These are phyloP conservation scores for Fusarium sp. DNA, from an alignment of 2,329 filamentous ascomycete species.

Conservation along the genomic window DNA sequence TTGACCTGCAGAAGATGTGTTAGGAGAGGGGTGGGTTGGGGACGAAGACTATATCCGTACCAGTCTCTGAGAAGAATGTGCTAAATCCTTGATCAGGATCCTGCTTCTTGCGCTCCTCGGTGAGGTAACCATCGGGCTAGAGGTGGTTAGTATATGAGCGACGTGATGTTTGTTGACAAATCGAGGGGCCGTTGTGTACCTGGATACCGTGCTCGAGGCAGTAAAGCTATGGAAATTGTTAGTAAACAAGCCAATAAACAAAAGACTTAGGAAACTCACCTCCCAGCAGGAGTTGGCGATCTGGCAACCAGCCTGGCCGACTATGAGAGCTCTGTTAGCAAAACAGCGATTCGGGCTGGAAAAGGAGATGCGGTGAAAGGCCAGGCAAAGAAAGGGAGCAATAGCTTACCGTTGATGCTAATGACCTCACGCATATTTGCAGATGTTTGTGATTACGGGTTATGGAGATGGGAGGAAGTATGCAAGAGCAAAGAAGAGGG, in stretches of 20 bases:
- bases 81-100: conserved; percentile 98
- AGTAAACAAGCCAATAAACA: conserved; percentile 46
- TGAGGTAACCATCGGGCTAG: conserved; percentile 98
- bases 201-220: conserved; percentile 99
- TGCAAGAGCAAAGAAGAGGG: conserved; percentile 50
- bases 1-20: conserved; percentile 71
- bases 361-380: conserved; percentile 57
- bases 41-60: conserved; percentile 63
- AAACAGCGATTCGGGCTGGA: conserved; percentile 13
- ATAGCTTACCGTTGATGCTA: conserved; percentile 91
- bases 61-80: conserved; percentile 99
- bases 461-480: conserved; percentile 46
- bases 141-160: conserved; percentile 28
- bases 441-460: conserved; percentile 44
- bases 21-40: conserved; percentile 20
- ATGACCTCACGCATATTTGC: conserved; percentile 98
- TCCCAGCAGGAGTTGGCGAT: conserved; percentile 99
- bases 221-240: conserved; percentile 78
- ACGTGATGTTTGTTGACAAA: conserved; percentile 37
- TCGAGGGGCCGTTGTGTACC: conserved; percentile 67
- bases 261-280: conserved; percentile 70
- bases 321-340: conserved; percentile 72
- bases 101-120: conserved; percentile 93
- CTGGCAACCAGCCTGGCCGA: conserved; percentile 99
- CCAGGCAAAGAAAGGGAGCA: conserved; percentile 45